These are phyloP conservation scores for Apiospora phragmitis DNA, from an alignment of 2,329 filamentous ascomycete species.

Conservation along the genomic window DNA sequence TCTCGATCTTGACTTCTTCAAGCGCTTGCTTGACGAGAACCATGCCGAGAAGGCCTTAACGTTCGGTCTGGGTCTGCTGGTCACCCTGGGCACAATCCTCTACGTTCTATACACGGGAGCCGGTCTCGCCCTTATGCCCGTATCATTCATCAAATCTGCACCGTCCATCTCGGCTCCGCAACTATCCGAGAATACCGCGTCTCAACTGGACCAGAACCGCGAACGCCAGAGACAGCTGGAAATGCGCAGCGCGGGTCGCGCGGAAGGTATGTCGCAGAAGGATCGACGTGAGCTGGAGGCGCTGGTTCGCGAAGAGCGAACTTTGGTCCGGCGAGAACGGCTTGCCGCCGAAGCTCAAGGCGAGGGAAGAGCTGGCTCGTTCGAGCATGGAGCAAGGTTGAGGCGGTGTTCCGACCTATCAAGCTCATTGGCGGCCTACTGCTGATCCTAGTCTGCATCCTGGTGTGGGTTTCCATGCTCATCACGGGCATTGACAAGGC, in stretches of 20 bases:
- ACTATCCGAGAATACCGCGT: conserved; percentile 72
- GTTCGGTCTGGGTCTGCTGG: conserved; percentile 85
- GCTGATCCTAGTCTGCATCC: conserved; percentile 69
- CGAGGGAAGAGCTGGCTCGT: conserved; percentile 72
- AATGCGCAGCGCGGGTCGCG: conserved; percentile 75
- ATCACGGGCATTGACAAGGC: conserved; percentile 96
- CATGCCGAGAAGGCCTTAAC: conserved; percentile 90
- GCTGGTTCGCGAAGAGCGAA: conserved; percentile 86
- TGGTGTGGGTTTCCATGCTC: conserved; percentile 90
- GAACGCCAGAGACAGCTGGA: conserved; percentile 92
- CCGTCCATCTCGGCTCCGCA: conserved; percentile 82
- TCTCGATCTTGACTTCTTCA: conserved; percentile 89
- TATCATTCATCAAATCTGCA: conserved; percentile 89
- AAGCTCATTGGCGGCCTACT: conserved; percentile 85
- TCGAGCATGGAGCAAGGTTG: conserved; percentile 75
- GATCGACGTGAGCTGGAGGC: conserved; percentile 87
- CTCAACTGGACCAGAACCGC: conserved; percentile 82
- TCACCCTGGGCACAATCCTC: conserved; percentile 81
- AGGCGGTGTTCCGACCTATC: conserved; percentile 81
- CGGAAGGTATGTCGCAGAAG: conserved; percentile 75
- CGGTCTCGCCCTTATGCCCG: conserved; percentile 84
- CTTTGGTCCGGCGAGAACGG: conserved; percentile 83
- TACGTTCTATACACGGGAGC: conserved; percentile 88
- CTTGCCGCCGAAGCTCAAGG: conserved; percentile 81
- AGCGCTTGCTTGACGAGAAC: conserved; percentile 78